A percentile compares a stretch with the other conserved stretches of the same genome.
Conservation (phyloP, 768 basidiomycete genomes). For the Calocybe gangraenosa region DNA sequence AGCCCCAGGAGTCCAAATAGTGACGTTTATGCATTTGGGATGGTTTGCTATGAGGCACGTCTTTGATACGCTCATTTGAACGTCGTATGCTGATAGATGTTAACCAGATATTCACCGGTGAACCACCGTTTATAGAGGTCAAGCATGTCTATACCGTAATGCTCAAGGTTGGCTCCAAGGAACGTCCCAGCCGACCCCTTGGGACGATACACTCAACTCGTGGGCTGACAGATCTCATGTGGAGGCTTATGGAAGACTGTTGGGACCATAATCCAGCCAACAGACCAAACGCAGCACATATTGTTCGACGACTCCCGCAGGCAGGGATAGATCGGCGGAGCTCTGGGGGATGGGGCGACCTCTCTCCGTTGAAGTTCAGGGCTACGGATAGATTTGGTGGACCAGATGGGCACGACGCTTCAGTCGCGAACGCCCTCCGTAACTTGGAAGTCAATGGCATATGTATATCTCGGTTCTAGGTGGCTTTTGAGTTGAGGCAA, state of each 20-base stretch:
- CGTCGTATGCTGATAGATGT: background rate
- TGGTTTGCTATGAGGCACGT: constrained; percentile 17
- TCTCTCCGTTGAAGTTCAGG: constrained; percentile 2
- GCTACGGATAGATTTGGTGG: background rate
- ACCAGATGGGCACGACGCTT: background rate
- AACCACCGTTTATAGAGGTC: constrained; percentile 23
- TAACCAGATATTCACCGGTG: constrained; percentile 21
- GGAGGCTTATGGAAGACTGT: constrained; percentile 10
- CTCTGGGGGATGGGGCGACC: constrained; percentile 5
- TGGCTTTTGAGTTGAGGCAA: too few relatives aligned
- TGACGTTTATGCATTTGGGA: constrained; percentile 17
- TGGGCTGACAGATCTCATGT: constrained; percentile 9
- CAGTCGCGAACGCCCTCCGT: constrained; percentile 4
- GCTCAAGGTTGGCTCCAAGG: constrained; percentile 7
- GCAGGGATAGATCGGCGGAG: background rate
- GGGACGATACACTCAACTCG: constrained; percentile 1
- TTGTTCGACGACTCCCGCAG: background rate
- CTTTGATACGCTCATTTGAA: background rate
- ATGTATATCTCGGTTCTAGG: too few relatives aligned
- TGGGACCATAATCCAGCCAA: constrained; percentile 3
- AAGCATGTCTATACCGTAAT: constrained; percentile 18
- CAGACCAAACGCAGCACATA: constrained; percentile 4
- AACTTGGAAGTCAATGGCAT: constrained; percentile 4
- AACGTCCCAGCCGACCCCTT: constrained; percentile 2
- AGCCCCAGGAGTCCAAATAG: constrained; percentile 5